Percentiles rank a stretch among this genome's conserved stretches.
These are phyloP conservation scores for Aspergillus wentii DNA, from an alignment of 495 filamentous ascomycete species.

Conservation along the genomic window DNA sequence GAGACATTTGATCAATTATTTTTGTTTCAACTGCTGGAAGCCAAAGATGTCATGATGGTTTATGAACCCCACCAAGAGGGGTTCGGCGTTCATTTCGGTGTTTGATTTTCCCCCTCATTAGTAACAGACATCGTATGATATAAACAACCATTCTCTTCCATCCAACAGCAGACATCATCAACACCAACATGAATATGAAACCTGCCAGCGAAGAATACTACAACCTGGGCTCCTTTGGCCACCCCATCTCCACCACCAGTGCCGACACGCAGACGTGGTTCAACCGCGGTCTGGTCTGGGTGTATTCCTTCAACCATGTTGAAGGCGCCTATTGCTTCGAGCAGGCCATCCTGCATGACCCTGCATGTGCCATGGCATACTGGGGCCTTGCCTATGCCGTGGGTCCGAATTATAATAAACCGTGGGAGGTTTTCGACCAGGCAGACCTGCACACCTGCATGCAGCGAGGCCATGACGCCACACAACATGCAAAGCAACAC, in stretches of 20 bases:
- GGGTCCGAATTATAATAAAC: slow-evolving; percentile 68
- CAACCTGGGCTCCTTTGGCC: slow-evolving; percentile 48
- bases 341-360: slow-evolving; percentile 47
- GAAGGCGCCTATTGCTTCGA: slow-evolving; percentile 57
- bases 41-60: too few species aligned
- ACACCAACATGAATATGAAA: too few species aligned
- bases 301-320: slow-evolving; percentile 61
- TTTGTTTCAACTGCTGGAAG: background rate
- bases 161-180: too few species aligned
- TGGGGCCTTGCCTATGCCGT: slow-evolving; percentile 61
- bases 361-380: slow-evolving; percentile 52
- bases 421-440: slow-evolving; percentile 56
- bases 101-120: too few species aligned
- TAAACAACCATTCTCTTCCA: slow-evolving; percentile 1
- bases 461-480: slow-evolving; percentile 31
- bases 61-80: too few species aligned
- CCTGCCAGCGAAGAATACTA: slow-evolving; percentile 47
- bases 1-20: slow-evolving; percentile 6
- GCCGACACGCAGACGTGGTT: slow-evolving; percentile 54
- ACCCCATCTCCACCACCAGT: slow-evolving; percentile 41
- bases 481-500: slow-evolving; percentile 27
- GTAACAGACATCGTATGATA: slow-evolving; percentile 1
- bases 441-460: slow-evolving; percentile 40
- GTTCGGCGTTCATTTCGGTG: too few species aligned
- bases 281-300: slow-evolving; percentile 58